Evolutionary conservation across 2,329 filamentous ascomycete species (phyloP), one percentile per base, ranked within the genome.

Genomic region (Ophiosphaerella korrae): DNA sequence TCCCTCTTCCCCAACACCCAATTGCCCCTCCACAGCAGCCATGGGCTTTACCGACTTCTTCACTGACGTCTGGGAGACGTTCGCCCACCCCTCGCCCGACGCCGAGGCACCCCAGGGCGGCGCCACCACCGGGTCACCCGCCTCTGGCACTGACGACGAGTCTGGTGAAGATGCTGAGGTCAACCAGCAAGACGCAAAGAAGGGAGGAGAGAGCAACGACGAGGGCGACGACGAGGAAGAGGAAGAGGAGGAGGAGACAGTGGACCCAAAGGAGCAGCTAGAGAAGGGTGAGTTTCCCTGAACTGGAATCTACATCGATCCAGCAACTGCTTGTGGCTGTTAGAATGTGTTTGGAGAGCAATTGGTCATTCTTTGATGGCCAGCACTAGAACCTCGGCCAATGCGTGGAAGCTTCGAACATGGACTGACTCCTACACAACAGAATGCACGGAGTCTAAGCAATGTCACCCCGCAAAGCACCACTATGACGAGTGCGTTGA

Each of bases 401-500:
- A 18, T n/a, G 7, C 13, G 16, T 24, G 8, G 32, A 41, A 18
- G 34, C 43, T 56, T 43, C 42, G 48, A 53, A 35, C 31, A 16
- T 41, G 18, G 39, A 55, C 64, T 68, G 54, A 62, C 53, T 32
- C 48, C 66, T 5, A 53, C 62, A 31, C 33, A 35, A 64, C 77
- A 97, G 94, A 96, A 74, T 99, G 94, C 85, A 85, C 85, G 78
- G 86, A 93, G 76, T 92, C 92, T 61, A 84, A 88, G 76, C 82
- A 89, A 77, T 99, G 94, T 80, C 83, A 88, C 56, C 87, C 88
- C 53, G 84, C 85, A 73, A 99, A 97, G 87, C 93, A 97, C 84
- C 94, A 99, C 84, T 97, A 89, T 77, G 93, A 97, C 64, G 91
- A 97, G 80, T 99, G 94, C 77, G 92, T 93, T 67, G 92, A 96